Percentiles rank a stretch among this genome's conserved stretches.
phyloP scores from a whole-genome alignment of 1,139 yeast species.

The Eremothecium coryli region DNA sequence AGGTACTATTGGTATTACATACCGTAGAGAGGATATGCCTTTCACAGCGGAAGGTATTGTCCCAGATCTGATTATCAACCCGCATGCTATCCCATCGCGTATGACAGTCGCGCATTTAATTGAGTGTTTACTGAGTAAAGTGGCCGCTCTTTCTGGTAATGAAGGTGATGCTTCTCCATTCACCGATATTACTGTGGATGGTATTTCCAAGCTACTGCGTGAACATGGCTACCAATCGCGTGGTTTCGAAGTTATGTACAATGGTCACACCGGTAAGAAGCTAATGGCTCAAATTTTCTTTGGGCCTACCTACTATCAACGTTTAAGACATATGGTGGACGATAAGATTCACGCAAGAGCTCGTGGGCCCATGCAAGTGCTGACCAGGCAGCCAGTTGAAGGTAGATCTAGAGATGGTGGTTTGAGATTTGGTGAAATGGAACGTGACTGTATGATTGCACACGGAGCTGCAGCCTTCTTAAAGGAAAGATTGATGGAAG shows the following conservation, averaged over 20 bases:
- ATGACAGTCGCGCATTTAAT: conserved; percentile 99
- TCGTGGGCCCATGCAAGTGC: conserved; percentile 96
- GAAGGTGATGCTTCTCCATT: conserved; percentile 99
- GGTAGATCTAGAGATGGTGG: conserved; percentile 99
- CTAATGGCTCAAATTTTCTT: conserved; percentile 96
- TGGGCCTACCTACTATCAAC: conserved; percentile 97
- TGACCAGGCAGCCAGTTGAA: conserved; percentile 98
- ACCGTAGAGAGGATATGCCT: conserved; percentile 98
- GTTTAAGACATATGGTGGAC: conserved; percentile 98
- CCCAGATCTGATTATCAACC: conserved; percentile 94
- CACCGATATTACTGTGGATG: conserved; percentile 96
- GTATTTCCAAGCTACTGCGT: conserved; percentile 80
- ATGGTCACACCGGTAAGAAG: conserved; percentile 97
- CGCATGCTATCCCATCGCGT: conserved; percentile 99
- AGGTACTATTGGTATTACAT: conserved; percentile 99
- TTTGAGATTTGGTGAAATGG: conserved; percentile 99
- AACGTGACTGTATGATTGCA: conserved; percentile 99
- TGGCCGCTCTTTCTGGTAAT: conserved; percentile 85
- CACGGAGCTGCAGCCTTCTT: conserved; percentile 98
- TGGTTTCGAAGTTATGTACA: conserved; percentile 97
- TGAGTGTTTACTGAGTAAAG: conserved; percentile 93
- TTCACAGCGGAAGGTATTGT: conserved; percentile 94
- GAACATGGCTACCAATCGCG: conserved; percentile 96
- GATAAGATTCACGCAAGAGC: conserved; percentile 99
- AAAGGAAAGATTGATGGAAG: conserved; percentile 96